Base-by-base conservation (phyloP, 2,329 filamentous ascomycete species). In the Epichloe hybrida region DNA sequence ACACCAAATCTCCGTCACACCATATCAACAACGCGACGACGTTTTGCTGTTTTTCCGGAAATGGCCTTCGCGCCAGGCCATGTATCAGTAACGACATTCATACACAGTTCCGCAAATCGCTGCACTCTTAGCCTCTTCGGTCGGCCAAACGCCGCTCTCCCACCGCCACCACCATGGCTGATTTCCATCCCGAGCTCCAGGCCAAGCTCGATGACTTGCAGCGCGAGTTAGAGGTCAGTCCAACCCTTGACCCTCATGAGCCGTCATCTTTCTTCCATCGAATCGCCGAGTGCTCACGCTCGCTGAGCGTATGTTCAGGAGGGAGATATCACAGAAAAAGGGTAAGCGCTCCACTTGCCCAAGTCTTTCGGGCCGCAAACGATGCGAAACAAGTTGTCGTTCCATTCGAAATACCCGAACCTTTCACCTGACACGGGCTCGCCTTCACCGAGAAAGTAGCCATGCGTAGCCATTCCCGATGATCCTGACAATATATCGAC, bases 281-380 rank as follows among this genome's bases (percentile, higher is more conserved):
- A 27, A 31, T 23, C 21, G n/a, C 46, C 13, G 37, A 23, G 12
- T 41, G 41, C 41, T 43, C 38, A 39, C 34, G 13, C 5, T 40
- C 42, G 34, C 17, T 42, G 41, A 36, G 7, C 27, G 7, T 2
- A 12, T 36, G 17, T n/a, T 45, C 64, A 93, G 82, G 93, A 98
- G 69, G 93, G 93, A 62, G 93, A 98, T 68, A 97, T 98, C 63
- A 98, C 93, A 61, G 78, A 88, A 66, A 98, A 98, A 76, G 93
- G 93, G 83, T 96, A 80, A 66, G 81, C 55, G 23, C 35, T 43
- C 6, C 17, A 12, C 3, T 45, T 13, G 23, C 15, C 23, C 21
- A 20, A 45, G 15, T 43, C 12, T 27, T 20, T 15, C 13, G 8
- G 38, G 27, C 46, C 13, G 20, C 21, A 17, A 23, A 47, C 44